Base-by-base conservation (phyloP, 2,329 filamentous ascomycete genomes). In the Cytospora schulzeri region DNA sequence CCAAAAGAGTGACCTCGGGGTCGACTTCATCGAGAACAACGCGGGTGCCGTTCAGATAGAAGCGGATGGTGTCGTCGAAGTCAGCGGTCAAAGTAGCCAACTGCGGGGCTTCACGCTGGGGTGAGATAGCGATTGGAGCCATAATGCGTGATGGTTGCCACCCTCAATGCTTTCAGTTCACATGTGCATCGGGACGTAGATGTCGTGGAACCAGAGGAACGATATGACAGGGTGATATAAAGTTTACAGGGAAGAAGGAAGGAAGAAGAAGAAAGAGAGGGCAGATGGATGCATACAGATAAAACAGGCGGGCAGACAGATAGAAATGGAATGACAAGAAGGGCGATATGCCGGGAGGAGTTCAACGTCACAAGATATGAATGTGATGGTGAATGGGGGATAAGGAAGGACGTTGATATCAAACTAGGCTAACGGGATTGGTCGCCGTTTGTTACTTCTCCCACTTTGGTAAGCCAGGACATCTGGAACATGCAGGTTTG, bases 31-130 rank as follows among this genome's bases (percentile, higher is more conserved):
- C 93, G 19, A 99, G 80, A 1, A 90, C 86, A 19, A 98, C 91
- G 69, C 89, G 91, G 2, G 94, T 97, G 68, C 95, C 95, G 75
- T 99, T 99, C 59, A 99, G 86, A 75, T 93, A 98, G 81, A 98
- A 98, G 22, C 90, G 85, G 65, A 98, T 82, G 1, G 91, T 94
- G 76, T 97, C 92, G 72, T 97, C 90, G 76, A 92, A 98, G 55
- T 83, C 77, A 60, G 89, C 87, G 1, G 91, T 95, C 58, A 97
- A 77, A 22, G 86, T 79, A 52, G 82, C 74, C 19, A 76, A 68
- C 26, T 74, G 65, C 7, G 74, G 71, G 28, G 69, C 68, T 45
- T 79, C 77, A 66, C 75, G 75, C 68, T 82, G 78, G 28, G 84
- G 81, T 28, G 83, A 82, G 68, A 86, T 72, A 69, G 84, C 83